Evolutionary conservation across 495 filamentous ascomycete species (phyloP).

Genomic region (Talaromyces wortmannii): DNA sequence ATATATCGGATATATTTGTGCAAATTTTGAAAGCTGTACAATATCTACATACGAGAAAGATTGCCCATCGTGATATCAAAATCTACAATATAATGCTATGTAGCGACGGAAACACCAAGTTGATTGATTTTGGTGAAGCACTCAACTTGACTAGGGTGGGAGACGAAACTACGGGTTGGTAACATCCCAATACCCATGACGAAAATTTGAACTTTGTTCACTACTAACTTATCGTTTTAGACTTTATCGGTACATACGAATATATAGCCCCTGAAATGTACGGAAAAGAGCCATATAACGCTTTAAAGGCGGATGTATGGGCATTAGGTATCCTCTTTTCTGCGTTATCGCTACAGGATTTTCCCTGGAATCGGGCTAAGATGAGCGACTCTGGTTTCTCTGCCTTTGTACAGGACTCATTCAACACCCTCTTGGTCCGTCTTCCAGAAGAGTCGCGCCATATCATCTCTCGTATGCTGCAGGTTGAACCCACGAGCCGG

Average conservation of each 20-base stretch:
- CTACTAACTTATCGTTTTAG: neutral
- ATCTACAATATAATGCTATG: neutral
- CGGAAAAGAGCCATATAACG: neutral
- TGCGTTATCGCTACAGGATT: neutral
- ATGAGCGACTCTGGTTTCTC: neutral
- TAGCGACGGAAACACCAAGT: neutral
- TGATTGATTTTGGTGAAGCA: neutral
- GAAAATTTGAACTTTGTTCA: neutral
- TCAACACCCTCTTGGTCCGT: neutral
- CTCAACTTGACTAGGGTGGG: neutral
- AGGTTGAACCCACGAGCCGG: neutral
- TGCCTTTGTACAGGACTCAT: neutral
- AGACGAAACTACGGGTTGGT: neutral
- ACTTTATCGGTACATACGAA: neutral
- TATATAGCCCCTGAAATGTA: neutral
- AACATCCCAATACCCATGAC: neutral
- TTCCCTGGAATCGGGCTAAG: neutral
- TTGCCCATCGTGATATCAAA: neutral
- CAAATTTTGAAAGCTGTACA: neutral
- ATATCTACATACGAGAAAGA: neutral
- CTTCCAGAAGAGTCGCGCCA: neutral
- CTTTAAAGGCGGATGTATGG: neutral
- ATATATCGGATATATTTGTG: neutral
- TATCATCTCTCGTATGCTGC: neutral
- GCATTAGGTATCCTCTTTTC: neutral